Base-by-base conservation (phyloP, 2,329 filamentous ascomycete genomes). In the Apiospora rasikravindrae region DNA sequence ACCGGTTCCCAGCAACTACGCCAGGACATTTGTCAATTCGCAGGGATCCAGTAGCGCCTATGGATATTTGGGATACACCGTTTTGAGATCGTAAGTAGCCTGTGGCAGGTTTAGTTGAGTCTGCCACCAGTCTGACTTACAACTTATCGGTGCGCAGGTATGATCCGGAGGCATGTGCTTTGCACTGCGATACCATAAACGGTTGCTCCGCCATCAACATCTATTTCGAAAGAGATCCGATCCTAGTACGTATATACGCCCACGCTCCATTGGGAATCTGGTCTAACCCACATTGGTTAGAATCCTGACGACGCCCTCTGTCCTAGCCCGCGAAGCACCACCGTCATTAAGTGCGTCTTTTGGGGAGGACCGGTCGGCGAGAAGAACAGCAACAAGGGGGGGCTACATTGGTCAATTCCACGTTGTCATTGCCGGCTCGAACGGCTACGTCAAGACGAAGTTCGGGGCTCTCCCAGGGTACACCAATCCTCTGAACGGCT, bases 341-440 rank as follows among this genome's bases (percentile, higher is more conserved):
- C 77, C 7, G 74, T 71, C 6, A 79, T 79, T 70, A 79, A 79
- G 75, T 79, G 78, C 47, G 75, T 78, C 19, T 77, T 78, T 73
- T 80, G 78, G 78, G 78, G 77, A 26, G 77, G 76, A 5, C 74
- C 75, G 53, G 73, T 80, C 13, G 70, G 72, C 1, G 70, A 70
- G n/a, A 74, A 70, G n/a, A 74, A 70, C 14, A 79, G 77, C 47
- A 75, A 77, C 53, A 75, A 73, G 42, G 3, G 78, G 78, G 4
- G 71, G 75, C 26, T 76, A 64, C 45, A 69, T 74, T n/a, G 71
- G 67, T 16, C 45, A 76, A 19, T 80, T 80, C 73, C 74, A 80
- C 13, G 81, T 85, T 49, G 79, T 82, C 45, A 83, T 85, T 64
- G 79, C 83, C 29, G 84, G 81, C n/a, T 84, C 81, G 51, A 84